phyloP scores from a whole-genome alignment of 1,284 basidiomycete genomes.

The Gastroboletus turbinatus region DNA sequence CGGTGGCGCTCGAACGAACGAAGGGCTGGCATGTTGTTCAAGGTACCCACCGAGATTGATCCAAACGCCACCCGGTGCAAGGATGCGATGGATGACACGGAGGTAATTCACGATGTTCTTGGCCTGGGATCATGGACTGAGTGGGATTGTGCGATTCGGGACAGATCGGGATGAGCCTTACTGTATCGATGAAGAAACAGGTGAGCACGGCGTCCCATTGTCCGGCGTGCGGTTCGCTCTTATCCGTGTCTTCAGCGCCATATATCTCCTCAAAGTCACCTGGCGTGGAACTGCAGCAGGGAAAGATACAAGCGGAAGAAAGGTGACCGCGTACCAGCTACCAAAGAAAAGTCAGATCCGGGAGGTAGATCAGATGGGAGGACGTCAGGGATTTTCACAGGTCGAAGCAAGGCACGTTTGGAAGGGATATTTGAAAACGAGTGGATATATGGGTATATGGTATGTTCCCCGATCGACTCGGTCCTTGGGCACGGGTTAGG shows the following conservation, averaged over 20 bases:
- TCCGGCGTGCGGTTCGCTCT: slow-evolving; percentile 65
- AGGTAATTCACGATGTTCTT: slow-evolving; percentile 92
- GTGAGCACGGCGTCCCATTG: slow-evolving; percentile 90
- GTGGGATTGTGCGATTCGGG: not conserved
- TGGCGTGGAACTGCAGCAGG: slow-evolving; percentile 24
- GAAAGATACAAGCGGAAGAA: not conserved
- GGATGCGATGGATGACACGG: slow-evolving; percentile 75
- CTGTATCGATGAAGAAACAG: slow-evolving; percentile 98
- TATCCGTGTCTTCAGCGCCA: slow-evolving; percentile 48
- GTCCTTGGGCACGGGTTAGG: slow-evolving; percentile 48
- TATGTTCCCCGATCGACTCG: slow-evolving; percentile 61
- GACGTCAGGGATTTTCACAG: slow-evolving; percentile 80
- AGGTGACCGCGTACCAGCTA: slow-evolving; percentile 59
- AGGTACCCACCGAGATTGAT: slow-evolving; percentile 72
- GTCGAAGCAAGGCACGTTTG: slow-evolving; percentile 60
- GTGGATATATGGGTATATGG: slow-evolving; percentile 86
- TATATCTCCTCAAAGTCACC: slow-evolving; percentile 95
- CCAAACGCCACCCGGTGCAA: slow-evolving; percentile 86
- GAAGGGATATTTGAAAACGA: slow-evolving; percentile 81
- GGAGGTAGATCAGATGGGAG: slow-evolving; percentile 70
- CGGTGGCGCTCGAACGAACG: not conserved
- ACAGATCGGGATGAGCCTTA: slow-evolving; percentile 31
- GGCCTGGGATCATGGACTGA: slow-evolving; percentile 49
- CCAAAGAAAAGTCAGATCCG: slow-evolving; percentile 73
- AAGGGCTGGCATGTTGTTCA: not conserved